phyloP scores from a whole-genome alignment of 2,329 filamentous ascomycete species.

The Nigrospora oryzae region DNA sequence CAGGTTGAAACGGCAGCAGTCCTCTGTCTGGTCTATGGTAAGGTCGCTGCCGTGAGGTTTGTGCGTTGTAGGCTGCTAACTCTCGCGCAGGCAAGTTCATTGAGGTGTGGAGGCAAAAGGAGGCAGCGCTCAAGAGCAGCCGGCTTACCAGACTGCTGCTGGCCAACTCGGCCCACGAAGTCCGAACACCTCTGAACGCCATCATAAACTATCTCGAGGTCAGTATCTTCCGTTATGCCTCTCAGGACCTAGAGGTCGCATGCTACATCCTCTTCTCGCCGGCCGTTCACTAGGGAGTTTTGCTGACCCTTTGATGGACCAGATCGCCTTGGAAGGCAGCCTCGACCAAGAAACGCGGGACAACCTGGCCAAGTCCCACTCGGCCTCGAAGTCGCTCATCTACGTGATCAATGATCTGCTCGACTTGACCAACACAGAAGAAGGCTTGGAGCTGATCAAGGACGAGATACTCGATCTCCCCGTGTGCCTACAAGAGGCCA shows the following conservation, averaged over 20 bases:
- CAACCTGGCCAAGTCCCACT: conserved; percentile 76
- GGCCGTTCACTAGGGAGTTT: too few species aligned
- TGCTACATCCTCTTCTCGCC: too few species aligned
- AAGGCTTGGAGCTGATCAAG: conserved; percentile 70
- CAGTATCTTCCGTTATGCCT: too few species aligned
- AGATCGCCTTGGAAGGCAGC: conserved; percentile 71
- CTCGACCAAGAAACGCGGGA: conserved; percentile 78
- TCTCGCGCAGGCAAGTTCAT: conserved; percentile 58
- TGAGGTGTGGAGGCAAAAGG: conserved; percentile 87
- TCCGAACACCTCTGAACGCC: conserved; percentile 82
- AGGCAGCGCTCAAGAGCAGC: conserved; percentile 73
- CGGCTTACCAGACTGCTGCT: conserved; percentile 71
- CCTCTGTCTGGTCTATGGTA: conserved; percentile 78
- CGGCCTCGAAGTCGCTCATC: conserved; percentile 83
- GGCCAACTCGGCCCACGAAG: conserved; percentile 85
- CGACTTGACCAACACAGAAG: conserved; percentile 81
- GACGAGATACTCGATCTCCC: conserved; percentile 71
- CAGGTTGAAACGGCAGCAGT: conserved; percentile 85
- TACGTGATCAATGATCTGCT: conserved; percentile 91
- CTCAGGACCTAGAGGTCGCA: too few species aligned
- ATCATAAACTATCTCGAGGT: conserved; percentile 86
- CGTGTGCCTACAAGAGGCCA: conserved; percentile 67
- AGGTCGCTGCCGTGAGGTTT: conserved; percentile 13
- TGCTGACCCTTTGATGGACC: too few species aligned
- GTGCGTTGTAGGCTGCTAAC: conserved; percentile 3